A percentile compares a stretch with the other conserved stretches of the same genome.
Conservation (phyloP, 129 eudicot genomes). For the Artemisia annua region DNA sequence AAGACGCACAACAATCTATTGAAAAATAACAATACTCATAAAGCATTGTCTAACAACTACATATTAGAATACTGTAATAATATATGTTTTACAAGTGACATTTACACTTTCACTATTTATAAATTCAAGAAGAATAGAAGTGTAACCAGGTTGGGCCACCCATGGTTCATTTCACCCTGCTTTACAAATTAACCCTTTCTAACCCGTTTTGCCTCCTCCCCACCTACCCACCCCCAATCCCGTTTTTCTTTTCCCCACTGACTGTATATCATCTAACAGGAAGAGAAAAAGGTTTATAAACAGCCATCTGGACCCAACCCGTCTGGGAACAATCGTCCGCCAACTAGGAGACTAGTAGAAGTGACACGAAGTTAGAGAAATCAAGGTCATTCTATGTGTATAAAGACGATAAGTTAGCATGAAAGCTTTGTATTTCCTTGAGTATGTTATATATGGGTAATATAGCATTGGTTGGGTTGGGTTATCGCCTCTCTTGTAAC, state of each 20-base stretch:
- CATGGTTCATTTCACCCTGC: no score
- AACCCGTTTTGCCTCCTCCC: no score
- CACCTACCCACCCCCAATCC: no score
- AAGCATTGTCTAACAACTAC: no score
- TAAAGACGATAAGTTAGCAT: constrained; percentile 7
- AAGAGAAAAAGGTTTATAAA: constrained; percentile 37
- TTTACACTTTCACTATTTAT: no score
- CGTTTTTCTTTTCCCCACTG: neutral
- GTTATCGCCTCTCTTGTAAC: constrained; percentile 23
- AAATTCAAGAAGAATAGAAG: no score
- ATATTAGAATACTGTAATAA: no score
- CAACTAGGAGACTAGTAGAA: constrained; percentile 42
- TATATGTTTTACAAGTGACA: no score
- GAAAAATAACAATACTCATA: no score
- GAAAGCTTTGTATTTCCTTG: constrained; percentile 16
- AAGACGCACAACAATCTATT: no score
- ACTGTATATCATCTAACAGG: constrained; percentile 31
- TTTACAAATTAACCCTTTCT: no score
- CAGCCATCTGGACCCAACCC: constrained; percentile 75
- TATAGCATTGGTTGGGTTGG: constrained; percentile 15
- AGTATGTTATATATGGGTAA: constrained; percentile 19
- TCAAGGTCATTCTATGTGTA: constrained; percentile 22
- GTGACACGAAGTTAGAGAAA: constrained; percentile 18
- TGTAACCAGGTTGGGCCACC: no score
- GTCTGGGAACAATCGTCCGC: constrained; percentile 52